A percentile compares a stretch with the other conserved stretches of the same genome.
phyloP scores from a whole-genome alignment of 176 grass and related monocot species.

The Avena eriantha region DNA sequence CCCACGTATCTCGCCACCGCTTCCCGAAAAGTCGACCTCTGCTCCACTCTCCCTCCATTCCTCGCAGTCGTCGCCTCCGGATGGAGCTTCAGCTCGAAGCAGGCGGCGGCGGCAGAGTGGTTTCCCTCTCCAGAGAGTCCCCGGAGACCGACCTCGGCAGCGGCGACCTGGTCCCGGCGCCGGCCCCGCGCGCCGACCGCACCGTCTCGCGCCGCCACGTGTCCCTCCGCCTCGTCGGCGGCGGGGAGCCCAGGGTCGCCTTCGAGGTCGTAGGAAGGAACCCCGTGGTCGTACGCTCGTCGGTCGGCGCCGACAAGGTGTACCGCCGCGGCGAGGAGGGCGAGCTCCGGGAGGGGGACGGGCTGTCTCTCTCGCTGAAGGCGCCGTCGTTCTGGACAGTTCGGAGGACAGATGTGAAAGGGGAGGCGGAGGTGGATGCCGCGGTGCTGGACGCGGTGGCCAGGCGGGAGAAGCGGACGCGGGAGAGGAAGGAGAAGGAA shows the following conservation, averaged over 20 bases:
- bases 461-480: slow-evolving; percentile 60
- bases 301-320: background rate
- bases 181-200: slow-evolving; percentile 19
- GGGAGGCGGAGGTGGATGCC: slow-evolving; percentile 45
- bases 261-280: slow-evolving; percentile 83
- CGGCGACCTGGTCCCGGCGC: slow-evolving; percentile 12
- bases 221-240: slow-evolving; percentile 46
- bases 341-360: slow-evolving; percentile 60
- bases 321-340: slow-evolving; percentile 62
- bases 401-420: background rate
- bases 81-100: slow-evolving; percentile 52
- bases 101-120: background rate
- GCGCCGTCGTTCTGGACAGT: slow-evolving; percentile 63
- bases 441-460: slow-evolving; percentile 74
- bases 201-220: slow-evolving; percentile 74
- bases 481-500: slow-evolving; percentile 62
- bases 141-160: slow-evolving; percentile 36
- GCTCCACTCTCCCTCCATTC: slow-evolving; percentile 8
- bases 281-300: slow-evolving; percentile 59
- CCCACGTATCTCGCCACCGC: background rate
- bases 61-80: background rate
- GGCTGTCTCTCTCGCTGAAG: slow-evolving; percentile 63
- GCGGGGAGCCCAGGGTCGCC: slow-evolving; percentile 22
- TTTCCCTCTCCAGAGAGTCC: slow-evolving; percentile 23
- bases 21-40: background rate